Evolutionary conservation across 2,329 filamentous ascomycete species (phyloP), one percentile per base, ranked within the genome.

Genomic region (Apiospora arundinis): DNA sequence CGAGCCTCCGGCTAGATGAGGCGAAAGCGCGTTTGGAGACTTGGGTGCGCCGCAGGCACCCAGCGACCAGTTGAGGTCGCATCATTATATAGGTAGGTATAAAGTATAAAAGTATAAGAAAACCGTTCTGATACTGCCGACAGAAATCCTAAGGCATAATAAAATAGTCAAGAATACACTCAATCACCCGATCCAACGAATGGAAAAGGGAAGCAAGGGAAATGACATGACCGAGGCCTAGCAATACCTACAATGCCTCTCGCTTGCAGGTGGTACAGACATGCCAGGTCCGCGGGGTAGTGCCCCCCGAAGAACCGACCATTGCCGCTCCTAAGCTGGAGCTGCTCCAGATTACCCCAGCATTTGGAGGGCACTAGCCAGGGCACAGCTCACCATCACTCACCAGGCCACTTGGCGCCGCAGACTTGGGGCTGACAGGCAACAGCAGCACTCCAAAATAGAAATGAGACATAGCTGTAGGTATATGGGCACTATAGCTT

Each of bases 21-120:
- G 87, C 85, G 77, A 90, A 90, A n/a, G 80, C 80, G 69, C 88
- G 83, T 72, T 81, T 81, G 56, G 21, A 63, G 21, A 32, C 5
- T 74, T 84, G 84, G 71, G 78, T 77, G 49, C 80, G 73, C 48
- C 80, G 74, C 25, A 78, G 71, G 71, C 74, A 77, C 72, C 78
- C 86, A 6, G 84, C 86, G 23, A 82, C 80, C 2, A 76, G 78
- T n/a, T 81, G 74, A 2, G 77, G 78, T 72, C 90, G 84, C 73
- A 92, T 84, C 9, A 9, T 37, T n/a, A n/a, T n/a, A n/a, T n/a
- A n/a, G n/a, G 6, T 6, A 32, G 32, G 32, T 32, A 32, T 32
- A 32, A 23, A 9, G 11, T 21, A n/a, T n/a, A 5, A 6, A 46
- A 11, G 9, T 5, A 42, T 40, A 42, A 63, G 18, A 63, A 23